Conservation (phyloP, 2,329 filamentous ascomycete species). For the Nectriaceae sp. region DNA sequence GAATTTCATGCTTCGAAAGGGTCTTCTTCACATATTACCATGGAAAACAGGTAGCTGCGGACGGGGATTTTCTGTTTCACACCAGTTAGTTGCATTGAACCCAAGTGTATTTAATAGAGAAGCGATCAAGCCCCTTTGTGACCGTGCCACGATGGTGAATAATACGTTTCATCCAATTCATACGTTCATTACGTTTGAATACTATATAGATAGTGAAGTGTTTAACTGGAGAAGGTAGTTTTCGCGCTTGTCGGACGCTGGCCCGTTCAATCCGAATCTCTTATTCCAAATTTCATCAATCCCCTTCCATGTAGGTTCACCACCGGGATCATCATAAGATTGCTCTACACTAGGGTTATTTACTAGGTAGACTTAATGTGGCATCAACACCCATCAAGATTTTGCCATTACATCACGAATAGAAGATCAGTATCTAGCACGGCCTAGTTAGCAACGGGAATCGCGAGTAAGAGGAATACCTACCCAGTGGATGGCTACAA, state of each 20-base stretch:
- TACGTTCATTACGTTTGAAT: neutral
- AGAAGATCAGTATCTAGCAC: slow-evolving; percentile 68
- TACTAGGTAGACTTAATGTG: neutral
- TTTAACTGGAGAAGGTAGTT: neutral
- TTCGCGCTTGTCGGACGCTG: too few species aligned
- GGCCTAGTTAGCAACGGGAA: too few species aligned
- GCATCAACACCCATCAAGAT: neutral
- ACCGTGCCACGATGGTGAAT: too few species aligned
- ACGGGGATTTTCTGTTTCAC: neutral
- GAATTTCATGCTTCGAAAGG: slow-evolving; percentile 4
- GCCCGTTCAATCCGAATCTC: neutral
- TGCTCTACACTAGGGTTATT: neutral
- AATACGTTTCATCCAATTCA: too few species aligned
- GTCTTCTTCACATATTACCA: neutral
- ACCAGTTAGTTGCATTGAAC: neutral
- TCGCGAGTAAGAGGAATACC: slow-evolving; percentile 35
- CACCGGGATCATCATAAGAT: neutral
- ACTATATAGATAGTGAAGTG: neutral
- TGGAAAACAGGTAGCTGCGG: too few species aligned
- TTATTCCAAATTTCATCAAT: neutral
- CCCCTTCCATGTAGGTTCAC: neutral
- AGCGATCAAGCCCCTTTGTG: too few species aligned
- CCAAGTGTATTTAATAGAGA: too few species aligned
- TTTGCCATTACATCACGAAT: slow-evolving; percentile 60
- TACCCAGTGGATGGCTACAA: slow-evolving; percentile 94